A percentile compares a stretch with the other conserved stretches of the same genome.
These are phyloP conservation scores for Nicotiana sylvestris DNA, from an alignment of 257 asterid species.

Conservation along the genomic window DNA sequence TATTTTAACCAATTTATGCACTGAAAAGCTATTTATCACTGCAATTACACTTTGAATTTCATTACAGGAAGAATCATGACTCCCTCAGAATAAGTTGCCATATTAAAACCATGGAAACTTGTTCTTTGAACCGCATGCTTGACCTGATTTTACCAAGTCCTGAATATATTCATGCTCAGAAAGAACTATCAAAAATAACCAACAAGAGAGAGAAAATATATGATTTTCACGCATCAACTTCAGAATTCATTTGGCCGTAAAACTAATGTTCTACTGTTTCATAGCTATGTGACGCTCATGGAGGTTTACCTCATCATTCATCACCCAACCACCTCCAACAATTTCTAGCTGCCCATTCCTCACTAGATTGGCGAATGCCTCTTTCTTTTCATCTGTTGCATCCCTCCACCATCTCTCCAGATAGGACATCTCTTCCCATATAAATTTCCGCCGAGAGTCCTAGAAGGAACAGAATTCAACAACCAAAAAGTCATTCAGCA, in stretches of 20 bases:
- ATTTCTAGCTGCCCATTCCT: constrained; percentile 90
- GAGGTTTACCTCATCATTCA: constrained; percentile 91
- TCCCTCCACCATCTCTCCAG: constrained; percentile 99
- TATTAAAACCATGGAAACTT: background rate
- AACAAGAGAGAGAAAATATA: background rate
- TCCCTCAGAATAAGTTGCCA: background rate
- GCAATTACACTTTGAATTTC: background rate
- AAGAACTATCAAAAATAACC: background rate
- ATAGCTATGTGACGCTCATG: background rate
- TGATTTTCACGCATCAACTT: background rate
- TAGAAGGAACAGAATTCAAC: constrained; percentile 22
- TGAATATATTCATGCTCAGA: background rate
- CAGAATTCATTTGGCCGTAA: background rate
- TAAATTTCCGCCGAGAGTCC: constrained; percentile 89
- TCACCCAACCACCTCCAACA: constrained; percentile 99
- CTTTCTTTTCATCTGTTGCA: constrained; percentile 60
- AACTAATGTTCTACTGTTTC: too few species aligned
- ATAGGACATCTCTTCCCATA: constrained; percentile 99
- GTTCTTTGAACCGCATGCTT: background rate
- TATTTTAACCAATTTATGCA: background rate
- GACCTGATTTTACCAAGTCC: background rate
- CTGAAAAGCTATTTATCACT: background rate
- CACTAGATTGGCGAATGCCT: constrained; percentile 69
- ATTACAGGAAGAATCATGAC: background rate
- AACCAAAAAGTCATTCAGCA: constrained; percentile 9